Percentiles rank a stretch among this genome's conserved stretches.
Conservation (phyloP, 305 asterid species). For the Fraxinus latifolia region DNA sequence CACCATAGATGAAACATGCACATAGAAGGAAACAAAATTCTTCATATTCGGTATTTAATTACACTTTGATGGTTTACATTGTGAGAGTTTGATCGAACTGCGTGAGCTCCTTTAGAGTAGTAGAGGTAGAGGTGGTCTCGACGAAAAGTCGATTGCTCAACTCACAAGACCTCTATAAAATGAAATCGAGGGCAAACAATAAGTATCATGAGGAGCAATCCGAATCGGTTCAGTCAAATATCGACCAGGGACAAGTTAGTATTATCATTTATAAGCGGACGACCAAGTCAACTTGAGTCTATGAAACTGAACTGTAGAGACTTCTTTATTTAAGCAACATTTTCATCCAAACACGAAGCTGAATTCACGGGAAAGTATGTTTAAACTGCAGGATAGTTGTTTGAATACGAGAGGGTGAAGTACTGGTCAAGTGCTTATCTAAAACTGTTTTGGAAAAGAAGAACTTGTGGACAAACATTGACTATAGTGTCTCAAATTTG, state of each 20-base stretch:
- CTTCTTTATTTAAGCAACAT: background rate
- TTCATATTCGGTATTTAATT: background rate
- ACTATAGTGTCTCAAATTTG: slow-evolving; percentile 4
- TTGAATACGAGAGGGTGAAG: background rate
- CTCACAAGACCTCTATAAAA: background rate
- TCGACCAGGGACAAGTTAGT: background rate
- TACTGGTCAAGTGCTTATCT: background rate
- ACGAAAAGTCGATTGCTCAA: background rate
- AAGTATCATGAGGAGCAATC: background rate
- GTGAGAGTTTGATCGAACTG: background rate
- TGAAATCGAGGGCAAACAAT: background rate
- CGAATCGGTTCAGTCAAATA: background rate
- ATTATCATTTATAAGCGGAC: background rate
- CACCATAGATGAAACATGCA: background rate
- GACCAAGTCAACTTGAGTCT: background rate
- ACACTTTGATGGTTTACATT: background rate
- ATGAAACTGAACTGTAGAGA: background rate
- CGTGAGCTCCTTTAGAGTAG: background rate
- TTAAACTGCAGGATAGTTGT: background rate
- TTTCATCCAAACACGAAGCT: background rate
- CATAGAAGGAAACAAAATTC: background rate
- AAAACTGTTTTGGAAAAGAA: background rate
- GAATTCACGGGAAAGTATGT: background rate
- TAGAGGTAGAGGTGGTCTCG: background rate
- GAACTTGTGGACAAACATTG: background rate